Evolutionary conservation across 2,329 filamentous ascomycete species (phyloP), one percentile per base, ranked within the genome.

Genomic region (Metarhizium brunneum): DNA sequence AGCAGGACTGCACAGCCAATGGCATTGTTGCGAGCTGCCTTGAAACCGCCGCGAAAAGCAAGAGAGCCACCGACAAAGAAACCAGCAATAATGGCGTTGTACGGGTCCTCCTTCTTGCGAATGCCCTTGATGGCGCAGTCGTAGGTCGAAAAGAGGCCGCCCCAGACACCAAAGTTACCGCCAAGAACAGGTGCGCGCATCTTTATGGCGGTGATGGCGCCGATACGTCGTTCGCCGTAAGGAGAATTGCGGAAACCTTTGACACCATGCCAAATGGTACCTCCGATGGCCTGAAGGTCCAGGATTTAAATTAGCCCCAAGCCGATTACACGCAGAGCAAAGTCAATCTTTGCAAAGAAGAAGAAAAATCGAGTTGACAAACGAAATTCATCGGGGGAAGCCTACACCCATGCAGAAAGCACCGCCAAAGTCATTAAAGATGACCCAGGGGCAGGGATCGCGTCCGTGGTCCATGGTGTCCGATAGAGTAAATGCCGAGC

Each of bases 81-180:
- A 54, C 94, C 94, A 47, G 92, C 94, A 64, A 92, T 95, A 71
- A 99, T 97, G 66, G 92, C 91, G 76, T 97, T 97, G 78, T 91
- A 97, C 14, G 94, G 91, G 71, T 97, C 94, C 73, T 99, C 94
- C 85, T 96, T 97, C 80, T 94, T 90, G 62, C 91, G 80, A 56
- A 92, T 77, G 56, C 92, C 92, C 80, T 97, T 99, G 59, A 96
- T 88, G 25, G 92, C 88, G 77, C 94, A 99, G 76, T 99, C 94
- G 68, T 92, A 97, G 59, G 90, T 95, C 65, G 86, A 90, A 80
- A 97, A 97, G 56, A 97, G 78, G 62, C 94, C 94, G 69, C 94
- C 92, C 92, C 94, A 97, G 56, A 95, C 90, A 66, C 92, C 92
- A 66, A 97, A 99, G 79, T 99, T 99, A 67, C 94, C 94, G 68